Percentiles rank a stretch among this genome's conserved stretches.
Conservation (phyloP, 148 eudicot species). For the Vaccinium vitisidaea region DNA sequence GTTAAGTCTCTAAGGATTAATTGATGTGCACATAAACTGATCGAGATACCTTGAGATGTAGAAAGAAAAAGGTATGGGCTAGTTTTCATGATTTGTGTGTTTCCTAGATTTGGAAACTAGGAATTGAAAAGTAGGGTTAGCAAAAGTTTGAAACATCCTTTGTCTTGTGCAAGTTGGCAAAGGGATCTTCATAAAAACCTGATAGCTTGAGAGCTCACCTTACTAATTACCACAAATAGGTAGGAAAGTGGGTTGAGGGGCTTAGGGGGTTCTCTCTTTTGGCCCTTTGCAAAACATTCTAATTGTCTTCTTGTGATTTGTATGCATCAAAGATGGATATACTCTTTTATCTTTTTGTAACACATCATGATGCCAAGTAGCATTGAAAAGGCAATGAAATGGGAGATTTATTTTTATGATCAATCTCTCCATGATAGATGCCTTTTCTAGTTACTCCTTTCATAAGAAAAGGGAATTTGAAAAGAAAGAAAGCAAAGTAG, state of each 20-base stretch:
- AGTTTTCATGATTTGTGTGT: constrained; percentile 13
- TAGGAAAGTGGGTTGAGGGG: background rate
- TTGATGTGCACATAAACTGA: background rate
- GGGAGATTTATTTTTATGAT: constrained; percentile 3
- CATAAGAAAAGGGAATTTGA: constrained; percentile 2
- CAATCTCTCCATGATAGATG: constrained; percentile 6
- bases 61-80: background rate
- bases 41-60: background rate
- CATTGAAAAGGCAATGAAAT: constrained; percentile 11
- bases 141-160: background rate
- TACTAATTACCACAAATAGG: constrained; percentile 15
- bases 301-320: constrained; percentile 15
- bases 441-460: constrained; percentile 5
- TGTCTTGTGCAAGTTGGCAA: constrained; percentile 10
- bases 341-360: background rate
- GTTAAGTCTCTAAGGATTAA: background rate
- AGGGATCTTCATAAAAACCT: constrained; percentile 15
- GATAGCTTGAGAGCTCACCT: background rate
- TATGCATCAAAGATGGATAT: constrained; percentile 10
- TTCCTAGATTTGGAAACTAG: constrained; percentile 5
- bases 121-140: background rate
- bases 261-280: constrained; percentile 8
- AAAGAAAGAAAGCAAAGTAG: constrained; percentile 3
- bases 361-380: constrained; percentile 3
- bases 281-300: constrained; percentile 5